Evolutionary conservation across 2,329 filamentous ascomycete species (phyloP).

Genomic region (Neonectria ditissima): DNA sequence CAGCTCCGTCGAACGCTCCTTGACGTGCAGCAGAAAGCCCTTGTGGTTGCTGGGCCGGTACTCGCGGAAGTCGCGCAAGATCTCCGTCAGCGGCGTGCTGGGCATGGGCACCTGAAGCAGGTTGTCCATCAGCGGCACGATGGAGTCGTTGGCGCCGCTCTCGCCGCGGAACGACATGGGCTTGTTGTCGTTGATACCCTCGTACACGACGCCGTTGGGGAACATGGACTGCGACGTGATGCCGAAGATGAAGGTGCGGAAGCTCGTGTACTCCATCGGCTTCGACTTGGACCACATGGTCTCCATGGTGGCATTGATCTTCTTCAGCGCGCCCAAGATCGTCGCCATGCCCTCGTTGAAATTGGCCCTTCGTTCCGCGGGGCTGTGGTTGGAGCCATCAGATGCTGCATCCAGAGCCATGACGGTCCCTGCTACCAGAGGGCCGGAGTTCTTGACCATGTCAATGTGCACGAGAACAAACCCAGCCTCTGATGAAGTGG

Average conservation of each 20-base stretch:
- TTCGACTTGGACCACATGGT: conserved; percentile 92
- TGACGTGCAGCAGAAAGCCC: conserved; percentile 82
- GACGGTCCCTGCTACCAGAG: conserved; percentile 79
- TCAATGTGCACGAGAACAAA: conserved; percentile 97
- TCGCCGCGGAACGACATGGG: conserved; percentile 90
- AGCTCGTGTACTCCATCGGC: conserved; percentile 85
- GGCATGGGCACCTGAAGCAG: conserved; percentile 90
- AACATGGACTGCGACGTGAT: conserved; percentile 96
- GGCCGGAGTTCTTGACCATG: conserved; percentile 90
- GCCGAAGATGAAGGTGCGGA: conserved; percentile 97
- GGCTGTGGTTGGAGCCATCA: conserved; percentile 44
- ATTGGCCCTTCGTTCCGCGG: conserved; percentile 56
- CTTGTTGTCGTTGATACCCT: conserved; percentile 78
- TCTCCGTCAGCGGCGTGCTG: conserved; percentile 86
- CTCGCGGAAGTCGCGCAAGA: conserved; percentile 87
- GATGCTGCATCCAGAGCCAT: conserved; percentile 70
- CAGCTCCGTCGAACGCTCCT: conserved; percentile 59
- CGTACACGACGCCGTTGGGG: conserved; percentile 89
- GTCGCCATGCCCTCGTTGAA: conserved; percentile 74
- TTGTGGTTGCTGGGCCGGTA: conserved; percentile 92
- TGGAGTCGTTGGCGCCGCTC: conserved; percentile 93
- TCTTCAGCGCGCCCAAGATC: conserved; percentile 69
- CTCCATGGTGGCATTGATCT: conserved; percentile 86
- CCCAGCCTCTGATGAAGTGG: conserved; percentile 88
- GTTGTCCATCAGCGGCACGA: conserved; percentile 91